Conservation (phyloP, 2,329 filamentous ascomycete species). For the Boeremia lycopersici region DNA sequence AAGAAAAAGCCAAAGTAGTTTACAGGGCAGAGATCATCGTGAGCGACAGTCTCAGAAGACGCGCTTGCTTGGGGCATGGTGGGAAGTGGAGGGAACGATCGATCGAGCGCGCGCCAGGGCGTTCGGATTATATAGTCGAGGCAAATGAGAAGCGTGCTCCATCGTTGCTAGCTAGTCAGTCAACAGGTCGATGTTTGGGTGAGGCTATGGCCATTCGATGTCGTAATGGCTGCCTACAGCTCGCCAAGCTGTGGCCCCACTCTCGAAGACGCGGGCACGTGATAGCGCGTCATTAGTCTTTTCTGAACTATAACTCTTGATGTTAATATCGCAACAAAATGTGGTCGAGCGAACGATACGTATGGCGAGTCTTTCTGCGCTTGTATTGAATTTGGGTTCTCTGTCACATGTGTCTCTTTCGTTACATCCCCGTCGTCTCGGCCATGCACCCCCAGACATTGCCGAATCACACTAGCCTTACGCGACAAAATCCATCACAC, state of each 20-base stretch:
- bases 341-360: not conserved
- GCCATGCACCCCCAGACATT: not conserved
- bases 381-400: not conserved
- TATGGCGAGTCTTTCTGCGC: not conserved
- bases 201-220: not conserved
- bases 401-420: not conserved
- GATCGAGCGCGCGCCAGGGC: not conserved
- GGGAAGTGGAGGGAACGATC: not conserved
- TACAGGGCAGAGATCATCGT: slow-evolving; percentile 53
- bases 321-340: not conserved
- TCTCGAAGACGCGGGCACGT: slow-evolving; percentile 1
- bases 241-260: not conserved
- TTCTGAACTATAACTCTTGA: not conserved
- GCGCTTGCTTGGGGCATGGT: slow-evolving; percentile 21
- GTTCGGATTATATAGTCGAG: not conserved
- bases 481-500: not conserved
- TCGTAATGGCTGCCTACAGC: slow-evolving; percentile 1
- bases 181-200: not conserved
- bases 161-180: not conserved
- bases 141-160: not conserved
- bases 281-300: not conserved
- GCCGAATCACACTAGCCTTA: not conserved
- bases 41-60: slow-evolving; percentile 30
- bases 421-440: not conserved
- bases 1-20: not conserved